Conservation (phyloP, 75 land plant genomes). For the Pinus taeda region DNA sequence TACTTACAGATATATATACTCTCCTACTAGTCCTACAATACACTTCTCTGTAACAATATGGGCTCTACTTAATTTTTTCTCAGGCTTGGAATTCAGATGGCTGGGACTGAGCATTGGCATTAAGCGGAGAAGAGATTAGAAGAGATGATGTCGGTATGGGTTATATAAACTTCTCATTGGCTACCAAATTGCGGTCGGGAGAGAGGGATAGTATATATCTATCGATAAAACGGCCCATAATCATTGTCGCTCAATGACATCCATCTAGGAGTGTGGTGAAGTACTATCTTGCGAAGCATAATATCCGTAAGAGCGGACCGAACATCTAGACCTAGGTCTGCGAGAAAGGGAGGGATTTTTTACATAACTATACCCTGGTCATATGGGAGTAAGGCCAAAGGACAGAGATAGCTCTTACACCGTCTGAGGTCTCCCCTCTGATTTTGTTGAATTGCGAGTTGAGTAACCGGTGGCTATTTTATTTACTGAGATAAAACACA, state of each 20-base stretch:
- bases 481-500: no score
- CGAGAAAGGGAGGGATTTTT: background rate
- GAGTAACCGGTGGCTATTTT: no score
- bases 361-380: background rate
- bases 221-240: conserved; percentile 9
- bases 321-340: conserved; percentile 3
- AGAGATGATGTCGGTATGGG: background rate
- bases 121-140: background rate
- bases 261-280: conserved; percentile 9
- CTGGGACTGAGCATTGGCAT: no score
- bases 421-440: no score
- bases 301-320: conserved; percentile 4
- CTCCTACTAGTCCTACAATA: no score
- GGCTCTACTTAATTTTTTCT: no score
- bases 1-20: no score
- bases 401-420: no score
- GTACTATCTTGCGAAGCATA: background rate
- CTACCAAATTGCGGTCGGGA: background rate
- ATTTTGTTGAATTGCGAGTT: no score
- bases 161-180: no score
- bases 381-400: background rate
- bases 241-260: conserved; percentile 10
- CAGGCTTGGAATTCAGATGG: no score
- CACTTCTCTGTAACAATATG: no score
- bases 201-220: background rate